These are phyloP conservation scores for Saturnispora saitoi DNA, from an alignment of 805 yeast genomes.

Conservation along the genomic window DNA sequence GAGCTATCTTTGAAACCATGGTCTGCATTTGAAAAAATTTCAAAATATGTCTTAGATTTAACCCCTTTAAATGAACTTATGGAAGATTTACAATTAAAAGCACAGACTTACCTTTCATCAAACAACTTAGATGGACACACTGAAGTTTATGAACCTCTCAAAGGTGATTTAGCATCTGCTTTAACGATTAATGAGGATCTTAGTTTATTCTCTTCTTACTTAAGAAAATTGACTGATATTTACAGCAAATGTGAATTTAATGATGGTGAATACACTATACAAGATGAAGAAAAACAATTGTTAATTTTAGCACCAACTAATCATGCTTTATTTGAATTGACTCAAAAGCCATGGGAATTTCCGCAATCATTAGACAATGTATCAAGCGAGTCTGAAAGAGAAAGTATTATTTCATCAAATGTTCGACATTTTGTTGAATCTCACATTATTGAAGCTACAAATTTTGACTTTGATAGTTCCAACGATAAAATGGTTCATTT, in stretches of 20 bases:
- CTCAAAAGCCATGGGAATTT: conserved; percentile 74
- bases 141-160: conserved; percentile 18
- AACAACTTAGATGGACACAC: conserved; percentile 1
- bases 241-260: conserved; percentile 36
- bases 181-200: conserved; percentile 35
- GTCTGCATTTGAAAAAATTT: not conserved
- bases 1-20: conserved; percentile 4
- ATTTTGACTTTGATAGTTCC: conserved; percentile 8
- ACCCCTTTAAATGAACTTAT: conserved; percentile 1
- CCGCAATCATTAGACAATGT: conserved; percentile 40
- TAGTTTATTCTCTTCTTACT: conserved; percentile 58
- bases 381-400: conserved; percentile 31
- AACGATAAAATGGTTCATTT: conserved; percentile 22
- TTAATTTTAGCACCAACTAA: conserved; percentile 69
- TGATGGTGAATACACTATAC: not conserved
- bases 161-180: conserved; percentile 30
- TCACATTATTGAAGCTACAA: conserved; percentile 42
- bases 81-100: not conserved
- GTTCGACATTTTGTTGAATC: conserved; percentile 49
- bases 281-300: conserved; percentile 19
- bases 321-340: conserved; percentile 42
- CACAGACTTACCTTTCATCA: not conserved
- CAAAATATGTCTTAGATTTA: not conserved
- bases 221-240: conserved; percentile 52
- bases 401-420: conserved; percentile 42